These are phyloP conservation scores for Eucalyptus sideroxylon DNA, from an alignment of 345 rosid species.

Conservation along the genomic window DNA sequence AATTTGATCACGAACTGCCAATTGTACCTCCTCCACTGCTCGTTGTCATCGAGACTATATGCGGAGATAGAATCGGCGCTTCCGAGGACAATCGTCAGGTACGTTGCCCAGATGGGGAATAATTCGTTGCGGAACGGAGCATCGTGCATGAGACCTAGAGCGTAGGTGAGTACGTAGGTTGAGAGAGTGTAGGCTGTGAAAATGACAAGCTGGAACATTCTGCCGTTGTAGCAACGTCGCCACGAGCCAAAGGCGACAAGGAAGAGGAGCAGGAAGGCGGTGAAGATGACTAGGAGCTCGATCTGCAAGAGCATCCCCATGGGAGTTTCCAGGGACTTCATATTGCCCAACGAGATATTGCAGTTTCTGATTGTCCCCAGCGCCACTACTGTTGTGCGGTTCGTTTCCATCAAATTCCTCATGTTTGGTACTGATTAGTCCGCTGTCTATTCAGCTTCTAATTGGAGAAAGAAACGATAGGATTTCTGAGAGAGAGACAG, in stretches of 20 bases:
- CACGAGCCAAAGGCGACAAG: not conserved
- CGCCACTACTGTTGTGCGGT: accelerated
- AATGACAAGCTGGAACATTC: accelerated
- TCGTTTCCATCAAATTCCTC: no score
- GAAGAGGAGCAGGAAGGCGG: no score
- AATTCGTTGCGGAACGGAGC: not conserved
- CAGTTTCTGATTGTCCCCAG: no score
- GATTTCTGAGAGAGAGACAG: no score
- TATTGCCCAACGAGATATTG: no score
- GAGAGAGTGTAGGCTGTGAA: not conserved
- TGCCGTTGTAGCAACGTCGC: not conserved
- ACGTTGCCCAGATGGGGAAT: not conserved
- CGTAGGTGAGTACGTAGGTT: not conserved
- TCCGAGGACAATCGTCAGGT: not conserved
- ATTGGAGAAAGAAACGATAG: no score
- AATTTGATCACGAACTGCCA: not conserved
- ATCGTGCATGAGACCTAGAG: not conserved
- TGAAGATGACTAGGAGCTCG: no score
- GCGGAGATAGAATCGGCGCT: not conserved
- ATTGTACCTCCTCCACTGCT: not conserved
- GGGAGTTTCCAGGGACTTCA: no score
- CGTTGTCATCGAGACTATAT: not conserved
- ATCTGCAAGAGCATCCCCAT: no score
- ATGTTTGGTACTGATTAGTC: no score
- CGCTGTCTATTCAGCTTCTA: no score